Conservation (phyloP, 768 basidiomycete genomes). For the Candolleomyces aberdarensis region DNA sequence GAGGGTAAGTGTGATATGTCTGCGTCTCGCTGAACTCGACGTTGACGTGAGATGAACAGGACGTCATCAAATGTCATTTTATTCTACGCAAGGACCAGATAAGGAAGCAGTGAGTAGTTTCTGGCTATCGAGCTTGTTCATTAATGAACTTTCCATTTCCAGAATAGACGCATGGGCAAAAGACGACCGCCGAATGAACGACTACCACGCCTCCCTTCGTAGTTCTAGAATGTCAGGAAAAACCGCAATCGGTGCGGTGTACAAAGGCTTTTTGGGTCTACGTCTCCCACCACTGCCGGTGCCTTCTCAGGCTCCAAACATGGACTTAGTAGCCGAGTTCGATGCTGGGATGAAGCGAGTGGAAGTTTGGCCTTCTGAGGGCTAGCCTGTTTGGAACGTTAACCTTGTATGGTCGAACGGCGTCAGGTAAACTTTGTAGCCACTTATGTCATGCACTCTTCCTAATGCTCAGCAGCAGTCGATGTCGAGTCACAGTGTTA, state of each 20-base stretch:
- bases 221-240: neutral
- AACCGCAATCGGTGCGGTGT: neutral
- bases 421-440: neutral
- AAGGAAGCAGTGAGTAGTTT: conserved; percentile 34
- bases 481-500: too few species aligned
- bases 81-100: conserved; percentile 37
- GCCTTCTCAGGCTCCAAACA: neutral
- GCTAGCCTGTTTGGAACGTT: neutral
- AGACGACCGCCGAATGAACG: neutral
- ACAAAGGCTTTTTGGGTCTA: neutral
- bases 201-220: neutral
- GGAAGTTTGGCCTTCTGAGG: neutral
- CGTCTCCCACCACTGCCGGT: neutral
- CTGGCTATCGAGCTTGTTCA: neutral
- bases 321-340: neutral
- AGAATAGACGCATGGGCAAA: neutral
- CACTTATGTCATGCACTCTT: conserved; percentile 1
- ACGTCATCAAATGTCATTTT: conserved; percentile 50
- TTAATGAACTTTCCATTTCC: neutral
- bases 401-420: neutral
- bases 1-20: conserved; percentile 32
- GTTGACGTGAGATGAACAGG: conserved; percentile 26
- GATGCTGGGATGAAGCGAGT: neutral
- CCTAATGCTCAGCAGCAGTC: too few species aligned
- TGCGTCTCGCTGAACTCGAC: neutral